phyloP scores from a whole-genome alignment of 1,139 yeast species.

The Diutina rugosa region DNA sequence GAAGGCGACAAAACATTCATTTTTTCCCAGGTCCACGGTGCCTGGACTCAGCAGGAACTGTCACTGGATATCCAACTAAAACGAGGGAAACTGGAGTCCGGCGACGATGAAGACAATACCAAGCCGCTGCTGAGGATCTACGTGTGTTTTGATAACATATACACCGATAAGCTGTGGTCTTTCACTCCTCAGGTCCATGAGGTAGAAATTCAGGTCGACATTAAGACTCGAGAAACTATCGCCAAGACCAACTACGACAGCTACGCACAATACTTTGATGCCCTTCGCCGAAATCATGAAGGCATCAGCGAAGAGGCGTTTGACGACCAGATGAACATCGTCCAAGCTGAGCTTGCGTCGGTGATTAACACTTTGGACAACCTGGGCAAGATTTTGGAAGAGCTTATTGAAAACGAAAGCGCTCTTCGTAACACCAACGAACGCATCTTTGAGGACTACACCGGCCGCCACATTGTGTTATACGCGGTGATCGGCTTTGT shows the following conservation, averaged over 20 bases:
- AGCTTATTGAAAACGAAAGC: conserved; percentile 21
- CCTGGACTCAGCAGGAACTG: background rate
- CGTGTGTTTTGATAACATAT: conserved; percentile 32
- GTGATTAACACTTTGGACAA: conserved; percentile 17
- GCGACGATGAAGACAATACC: conserved; percentile 4
- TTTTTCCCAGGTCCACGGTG: conserved; percentile 21
- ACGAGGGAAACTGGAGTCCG: conserved; percentile 5
- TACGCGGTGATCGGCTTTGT: background rate
- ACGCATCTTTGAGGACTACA: conserved; percentile 21
- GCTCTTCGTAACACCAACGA: conserved; percentile 28
- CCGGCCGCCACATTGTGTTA: conserved; percentile 15
- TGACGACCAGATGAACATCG: conserved; percentile 15
- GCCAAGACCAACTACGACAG: conserved; percentile 23
- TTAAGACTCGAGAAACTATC: conserved; percentile 21
- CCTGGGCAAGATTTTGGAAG: conserved; percentile 15
- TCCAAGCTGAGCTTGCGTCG: conserved; percentile 19
- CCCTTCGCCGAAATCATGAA: conserved; percentile 7
- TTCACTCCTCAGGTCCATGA: conserved; percentile 21
- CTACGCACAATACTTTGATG: conserved; percentile 22
- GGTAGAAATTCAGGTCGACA: conserved; percentile 21
- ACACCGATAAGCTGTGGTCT: conserved; percentile 31
- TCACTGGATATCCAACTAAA: conserved; percentile 2
- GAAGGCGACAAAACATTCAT: conserved; percentile 18
- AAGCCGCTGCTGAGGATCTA: conserved; percentile 15
- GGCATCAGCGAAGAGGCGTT: conserved; percentile 21